Conservation (phyloP, 805 yeast genomes). For the Tetrapisispora nanseiensis region DNA sequence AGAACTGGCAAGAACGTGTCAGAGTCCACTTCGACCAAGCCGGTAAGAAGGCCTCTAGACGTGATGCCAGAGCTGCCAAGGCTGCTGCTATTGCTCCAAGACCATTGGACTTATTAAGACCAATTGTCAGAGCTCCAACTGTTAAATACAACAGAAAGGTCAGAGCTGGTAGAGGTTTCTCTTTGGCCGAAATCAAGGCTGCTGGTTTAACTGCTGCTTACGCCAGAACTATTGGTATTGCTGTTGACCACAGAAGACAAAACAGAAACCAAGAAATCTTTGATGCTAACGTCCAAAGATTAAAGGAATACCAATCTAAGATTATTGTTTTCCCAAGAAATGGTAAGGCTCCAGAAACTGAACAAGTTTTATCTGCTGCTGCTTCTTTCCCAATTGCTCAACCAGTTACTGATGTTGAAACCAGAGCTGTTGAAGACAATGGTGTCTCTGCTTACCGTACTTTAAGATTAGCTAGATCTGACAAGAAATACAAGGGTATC, state of each 20-base stretch:
- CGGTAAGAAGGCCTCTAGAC: conserved; percentile 97
- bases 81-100: conserved; percentile 96
- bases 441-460: conserved; percentile 83
- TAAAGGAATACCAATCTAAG: conserved; percentile 91
- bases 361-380: conserved; percentile 64
- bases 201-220: conserved; percentile 88
- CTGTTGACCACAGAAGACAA: conserved; percentile 99
- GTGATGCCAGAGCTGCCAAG: conserved; percentile 86
- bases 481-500: conserved; percentile 88
- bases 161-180: conserved; percentile 99
- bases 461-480: conserved; percentile 90
- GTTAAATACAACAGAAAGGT: conserved; percentile 98
- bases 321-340: conserved; percentile 93
- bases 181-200: conserved; percentile 96
- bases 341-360: conserved; percentile 70
- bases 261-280: conserved; percentile 95
- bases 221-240: conserved; percentile 97
- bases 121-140: conserved; percentile 98
- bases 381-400: conserved; percentile 89
- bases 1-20: conserved; percentile 99
- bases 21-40: conserved; percentile 99
- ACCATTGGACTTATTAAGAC: conserved; percentile 94
- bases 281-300: conserved; percentile 90
- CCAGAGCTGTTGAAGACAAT: conserved; percentile 81
- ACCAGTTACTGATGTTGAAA: conserved; percentile 57